phyloP scores from a whole-genome alignment of 148 eudicot genomes.

The Cornus controversa region DNA sequence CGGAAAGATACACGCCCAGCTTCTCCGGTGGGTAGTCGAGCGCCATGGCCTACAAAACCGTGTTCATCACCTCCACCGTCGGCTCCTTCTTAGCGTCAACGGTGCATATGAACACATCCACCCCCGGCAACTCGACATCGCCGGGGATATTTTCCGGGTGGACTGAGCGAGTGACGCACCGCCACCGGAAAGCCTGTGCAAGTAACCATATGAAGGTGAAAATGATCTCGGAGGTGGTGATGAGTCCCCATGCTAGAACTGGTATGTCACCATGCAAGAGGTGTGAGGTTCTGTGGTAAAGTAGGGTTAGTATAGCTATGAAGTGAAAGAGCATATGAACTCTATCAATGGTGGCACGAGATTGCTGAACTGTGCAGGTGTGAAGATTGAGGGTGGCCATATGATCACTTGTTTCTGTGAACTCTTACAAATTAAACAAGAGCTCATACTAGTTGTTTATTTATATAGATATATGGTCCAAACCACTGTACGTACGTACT shows the following conservation, averaged over 20 bases:
- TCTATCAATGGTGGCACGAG: constrained; percentile 37
- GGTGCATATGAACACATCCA: constrained; percentile 62
- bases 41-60: constrained; percentile 59
- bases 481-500: no score
- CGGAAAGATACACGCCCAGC: constrained; percentile 58
- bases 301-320: constrained; percentile 15
- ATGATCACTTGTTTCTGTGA: no score
- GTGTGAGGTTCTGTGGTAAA: constrained; percentile 44
- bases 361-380: constrained; percentile 31
- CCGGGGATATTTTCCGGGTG: constrained; percentile 20
- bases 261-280: constrained; percentile 14
- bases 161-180: constrained; percentile 34
- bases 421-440: no score
- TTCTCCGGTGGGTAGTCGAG: constrained; percentile 54
- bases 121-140: constrained; percentile 35
- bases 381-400: constrained; percentile 6
- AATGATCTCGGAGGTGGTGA: constrained; percentile 39
- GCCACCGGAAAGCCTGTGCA: constrained; percentile 47
- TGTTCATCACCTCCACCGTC: constrained; percentile 51
- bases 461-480: no score
- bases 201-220: constrained; percentile 45
- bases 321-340: constrained; percentile 38
- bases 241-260: constrained; percentile 32
- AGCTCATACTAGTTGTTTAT: no score
- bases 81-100: constrained; percentile 63